A percentile compares a stretch with the other conserved stretches of the same genome.
phyloP scores from a whole-genome alignment of 345 rosid species.

The Eucalyptus lansdowneana region DNA sequence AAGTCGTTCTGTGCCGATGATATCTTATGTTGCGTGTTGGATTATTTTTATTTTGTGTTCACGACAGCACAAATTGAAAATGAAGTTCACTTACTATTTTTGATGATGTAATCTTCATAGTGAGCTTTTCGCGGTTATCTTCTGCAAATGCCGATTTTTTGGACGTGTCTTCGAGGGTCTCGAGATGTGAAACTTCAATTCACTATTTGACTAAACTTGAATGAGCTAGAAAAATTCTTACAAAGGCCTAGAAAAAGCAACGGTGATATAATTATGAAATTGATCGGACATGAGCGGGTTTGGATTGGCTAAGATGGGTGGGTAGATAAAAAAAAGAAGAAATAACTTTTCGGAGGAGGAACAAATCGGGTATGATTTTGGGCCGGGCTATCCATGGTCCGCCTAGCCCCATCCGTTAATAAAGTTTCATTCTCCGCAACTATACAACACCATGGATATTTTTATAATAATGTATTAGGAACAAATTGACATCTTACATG shows the following conservation, averaged over 20 bases:
- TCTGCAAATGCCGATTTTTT: too few relatives aligned
- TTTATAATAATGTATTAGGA: not conserved
- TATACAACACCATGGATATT: not conserved
- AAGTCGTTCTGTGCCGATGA: accelerated
- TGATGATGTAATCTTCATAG: accelerated
- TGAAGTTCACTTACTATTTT: not conserved
- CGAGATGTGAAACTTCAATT: too few relatives aligned
- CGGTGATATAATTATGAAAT: not conserved
- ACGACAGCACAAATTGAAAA: accelerated
- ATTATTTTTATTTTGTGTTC: too few relatives aligned
- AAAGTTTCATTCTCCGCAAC: not conserved
- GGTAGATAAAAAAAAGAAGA: not conserved
- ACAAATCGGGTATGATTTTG: not conserved
- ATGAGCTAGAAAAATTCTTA: not conserved
- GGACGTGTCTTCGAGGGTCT: not conserved
- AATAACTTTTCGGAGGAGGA: not conserved
- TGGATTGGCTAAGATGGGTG: not conserved
- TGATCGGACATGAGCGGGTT: not conserved
- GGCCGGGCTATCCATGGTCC: not conserved
- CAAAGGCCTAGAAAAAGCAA: not conserved
- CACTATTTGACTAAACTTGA: not conserved
- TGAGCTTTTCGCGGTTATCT: not conserved
- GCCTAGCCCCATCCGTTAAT: not conserved
- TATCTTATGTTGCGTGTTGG: accelerated
- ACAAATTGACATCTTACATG: not conserved